Conservation (phyloP, 164 flowering plant genomes). For the Magnolia sinica region DNA sequence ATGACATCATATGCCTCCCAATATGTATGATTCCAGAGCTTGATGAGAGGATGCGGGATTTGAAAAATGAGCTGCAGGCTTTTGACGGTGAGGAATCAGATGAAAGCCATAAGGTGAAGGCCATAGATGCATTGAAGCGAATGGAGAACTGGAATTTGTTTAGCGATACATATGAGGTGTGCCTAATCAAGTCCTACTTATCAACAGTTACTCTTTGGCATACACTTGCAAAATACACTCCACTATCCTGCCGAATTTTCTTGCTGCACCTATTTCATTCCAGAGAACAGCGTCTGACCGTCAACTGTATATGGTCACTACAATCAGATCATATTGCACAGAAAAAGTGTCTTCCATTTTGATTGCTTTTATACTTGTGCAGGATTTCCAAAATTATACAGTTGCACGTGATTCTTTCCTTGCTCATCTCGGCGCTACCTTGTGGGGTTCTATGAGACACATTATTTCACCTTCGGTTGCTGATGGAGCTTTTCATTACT, state of each 20-base stretch:
- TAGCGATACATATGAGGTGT: constrained; percentile 70
- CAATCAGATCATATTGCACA: not conserved
- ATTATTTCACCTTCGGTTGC: constrained; percentile 84
- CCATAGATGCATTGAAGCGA: constrained; percentile 69
- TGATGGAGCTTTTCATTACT: constrained; percentile 87
- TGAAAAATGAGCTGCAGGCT: constrained; percentile 79
- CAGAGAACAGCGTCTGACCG: too few species aligned
- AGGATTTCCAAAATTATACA: constrained; percentile 84
- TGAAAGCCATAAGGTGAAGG: constrained; percentile 79
- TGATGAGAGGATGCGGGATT: constrained; percentile 91
- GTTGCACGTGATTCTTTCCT: constrained; percentile 96
- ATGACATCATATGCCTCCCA: not conserved
- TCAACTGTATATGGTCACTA: not conserved
- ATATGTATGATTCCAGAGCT: constrained; percentile 53
- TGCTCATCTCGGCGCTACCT: constrained; percentile 88
- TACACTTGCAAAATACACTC: not conserved
- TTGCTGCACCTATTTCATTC: too few species aligned
- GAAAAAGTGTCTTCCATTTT: not conserved
- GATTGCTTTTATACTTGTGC: constrained; percentile 15
- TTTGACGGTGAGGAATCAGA: constrained; percentile 80
- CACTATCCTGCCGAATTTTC: too few species aligned
- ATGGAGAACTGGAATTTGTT: constrained; percentile 97
- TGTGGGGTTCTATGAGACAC: constrained; percentile 94
- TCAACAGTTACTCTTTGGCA: not conserved
- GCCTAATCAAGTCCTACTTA: not conserved